These are phyloP conservation scores for Chlorella sp. DNA, from an alignment of 139 green algal genomes.

Conservation along the genomic window DNA sequence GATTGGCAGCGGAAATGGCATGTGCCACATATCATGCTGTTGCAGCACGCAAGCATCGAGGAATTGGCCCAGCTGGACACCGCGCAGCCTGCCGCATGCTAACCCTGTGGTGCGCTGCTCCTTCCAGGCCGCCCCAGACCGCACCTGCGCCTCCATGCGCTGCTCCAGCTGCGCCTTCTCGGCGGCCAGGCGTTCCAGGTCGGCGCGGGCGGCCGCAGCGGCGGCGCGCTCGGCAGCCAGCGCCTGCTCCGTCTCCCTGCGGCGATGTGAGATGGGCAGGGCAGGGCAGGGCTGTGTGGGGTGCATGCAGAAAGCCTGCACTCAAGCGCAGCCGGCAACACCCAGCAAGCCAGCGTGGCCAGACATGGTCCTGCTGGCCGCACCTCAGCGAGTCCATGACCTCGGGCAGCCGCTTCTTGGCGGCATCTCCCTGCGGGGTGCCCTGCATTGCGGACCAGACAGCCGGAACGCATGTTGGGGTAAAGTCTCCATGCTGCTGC, in stretches of 20 bases:
- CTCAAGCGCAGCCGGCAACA: background rate
- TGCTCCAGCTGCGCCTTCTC: constrained; percentile 27
- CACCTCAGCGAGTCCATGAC: constrained; percentile 35
- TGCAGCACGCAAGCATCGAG: no score
- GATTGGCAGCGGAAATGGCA: background rate
- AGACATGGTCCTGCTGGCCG: background rate
- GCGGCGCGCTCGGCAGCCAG: background rate
- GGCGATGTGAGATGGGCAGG: background rate
- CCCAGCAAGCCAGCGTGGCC: background rate
- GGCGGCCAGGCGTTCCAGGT: background rate
- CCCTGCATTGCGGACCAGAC: background rate
- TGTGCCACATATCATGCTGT: background rate
- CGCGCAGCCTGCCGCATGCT: no score
- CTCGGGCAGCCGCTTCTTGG: constrained; percentile 42
- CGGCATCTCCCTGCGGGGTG: constrained; percentile 32
- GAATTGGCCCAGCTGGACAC: no score
- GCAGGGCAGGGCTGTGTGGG: no score
- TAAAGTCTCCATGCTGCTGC: background rate
- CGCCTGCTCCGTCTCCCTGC: constrained; percentile 9
- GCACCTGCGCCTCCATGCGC: constrained; percentile 14
- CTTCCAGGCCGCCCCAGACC: background rate
- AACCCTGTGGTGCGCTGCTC: background rate
- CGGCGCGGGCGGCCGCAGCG: background rate
- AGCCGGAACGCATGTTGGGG: background rate
- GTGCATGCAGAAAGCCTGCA: no score